Evolutionary conservation across 768 basidiomycete genomes (phyloP).

Genomic region (Xerocomellus chrysenteron): DNA sequence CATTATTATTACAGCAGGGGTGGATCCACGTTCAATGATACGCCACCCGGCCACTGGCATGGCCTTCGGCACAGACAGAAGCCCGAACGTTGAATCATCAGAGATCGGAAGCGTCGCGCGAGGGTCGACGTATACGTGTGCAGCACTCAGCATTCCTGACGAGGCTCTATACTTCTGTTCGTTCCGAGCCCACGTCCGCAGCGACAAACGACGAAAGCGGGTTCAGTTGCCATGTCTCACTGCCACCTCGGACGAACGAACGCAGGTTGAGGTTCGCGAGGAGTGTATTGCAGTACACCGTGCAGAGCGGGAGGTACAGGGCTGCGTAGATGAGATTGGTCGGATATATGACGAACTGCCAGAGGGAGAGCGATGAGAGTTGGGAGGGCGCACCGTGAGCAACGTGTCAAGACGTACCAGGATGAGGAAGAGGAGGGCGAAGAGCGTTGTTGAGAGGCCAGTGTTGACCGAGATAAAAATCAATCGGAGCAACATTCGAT

Average conservation of each 20-base stretch:
- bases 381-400: not conserved
- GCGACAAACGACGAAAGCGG: not conserved
- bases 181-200: not conserved
- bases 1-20: not conserved
- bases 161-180: not conserved
- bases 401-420: slow-evolving; percentile 18
- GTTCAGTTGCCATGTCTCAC: not conserved
- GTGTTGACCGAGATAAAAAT: slow-evolving; percentile 28
- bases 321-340: slow-evolving; percentile 22
- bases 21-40: not conserved
- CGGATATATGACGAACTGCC: slow-evolving; percentile 24
- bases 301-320: slow-evolving; percentile 32
- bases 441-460: slow-evolving; percentile 23
- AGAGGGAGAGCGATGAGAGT: not conserved
- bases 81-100: not conserved
- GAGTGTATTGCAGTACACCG: slow-evolving; percentile 35
- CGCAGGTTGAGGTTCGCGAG: slow-evolving; percentile 34
- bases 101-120: not conserved
- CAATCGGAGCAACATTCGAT: slow-evolving; percentile 23
- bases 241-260: slow-evolving; percentile 9
- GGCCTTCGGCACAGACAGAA: not conserved
- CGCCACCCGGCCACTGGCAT: not conserved
- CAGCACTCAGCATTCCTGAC: too few species aligned
- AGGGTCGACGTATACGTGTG: not conserved
- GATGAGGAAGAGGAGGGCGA: slow-evolving; percentile 19